These are phyloP conservation scores for Litsea cubeba DNA, from an alignment of 164 flowering plant species.

Conservation along the genomic window DNA sequence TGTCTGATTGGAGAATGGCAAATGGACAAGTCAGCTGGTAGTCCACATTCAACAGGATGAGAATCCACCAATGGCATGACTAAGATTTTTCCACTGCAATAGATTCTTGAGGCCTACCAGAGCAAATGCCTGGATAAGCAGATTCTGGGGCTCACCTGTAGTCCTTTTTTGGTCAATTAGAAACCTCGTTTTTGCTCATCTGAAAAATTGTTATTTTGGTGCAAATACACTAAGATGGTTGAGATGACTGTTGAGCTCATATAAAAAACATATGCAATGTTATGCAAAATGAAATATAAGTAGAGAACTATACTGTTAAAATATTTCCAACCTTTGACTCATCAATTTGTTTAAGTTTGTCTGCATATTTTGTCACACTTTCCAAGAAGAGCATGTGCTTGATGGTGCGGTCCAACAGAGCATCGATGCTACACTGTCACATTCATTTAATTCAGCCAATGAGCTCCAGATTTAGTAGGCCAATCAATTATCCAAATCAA, in stretches of 20 bases:
- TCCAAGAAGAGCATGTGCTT: slow-evolving; percentile 99
- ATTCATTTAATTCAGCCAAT: slow-evolving; percentile 4
- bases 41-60: not conserved
- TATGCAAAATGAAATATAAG: no score
- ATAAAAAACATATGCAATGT: not conserved
- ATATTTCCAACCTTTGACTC: slow-evolving; percentile 53
- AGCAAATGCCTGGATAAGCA: not conserved
- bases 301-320: not conserved
- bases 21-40: not conserved
- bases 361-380: slow-evolving; percentile 89
- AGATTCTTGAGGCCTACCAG: not conserved
- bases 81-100: not conserved
- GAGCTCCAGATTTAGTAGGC: slow-evolving; percentile 9
- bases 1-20: not conserved
- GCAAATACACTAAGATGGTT: slow-evolving; percentile 1
- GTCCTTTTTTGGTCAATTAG: no score
- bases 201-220: not conserved
- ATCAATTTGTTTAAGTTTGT: slow-evolving; percentile 77
- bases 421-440: slow-evolving; percentile 97
- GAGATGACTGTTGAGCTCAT: not conserved
- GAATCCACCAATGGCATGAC: not conserved
- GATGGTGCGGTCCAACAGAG: slow-evolving; percentile 83
- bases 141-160: not conserved
- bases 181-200: not conserved
- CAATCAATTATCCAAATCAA: slow-evolving; percentile 7